These are phyloP conservation scores for Quercus wislizeni DNA, from an alignment of 306 rosid species.

Conservation along the genomic window DNA sequence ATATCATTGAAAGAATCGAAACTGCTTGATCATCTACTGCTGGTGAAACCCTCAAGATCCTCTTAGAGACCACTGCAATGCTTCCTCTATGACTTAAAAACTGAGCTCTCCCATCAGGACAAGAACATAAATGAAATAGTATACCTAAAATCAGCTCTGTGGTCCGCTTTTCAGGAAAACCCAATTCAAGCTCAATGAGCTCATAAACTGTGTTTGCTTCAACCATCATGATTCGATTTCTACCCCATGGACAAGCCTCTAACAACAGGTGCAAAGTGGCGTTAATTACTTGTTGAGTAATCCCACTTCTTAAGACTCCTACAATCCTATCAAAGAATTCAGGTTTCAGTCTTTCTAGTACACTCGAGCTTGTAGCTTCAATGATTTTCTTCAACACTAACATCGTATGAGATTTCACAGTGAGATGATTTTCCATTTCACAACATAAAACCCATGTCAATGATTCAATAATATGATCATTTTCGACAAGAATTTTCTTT, in stretches of 20 bases:
- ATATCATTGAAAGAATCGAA: slow-evolving; percentile 40
- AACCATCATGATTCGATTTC: slow-evolving; percentile 44
- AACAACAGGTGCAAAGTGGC: slow-evolving; percentile 45
- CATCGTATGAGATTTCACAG: slow-evolving; percentile 35
- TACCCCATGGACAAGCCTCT: slow-evolving; percentile 25
- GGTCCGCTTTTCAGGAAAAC: slow-evolving; percentile 29
- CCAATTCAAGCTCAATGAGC: slow-evolving; percentile 48
- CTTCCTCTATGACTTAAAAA: slow-evolving; percentile 52
- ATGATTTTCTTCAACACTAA: slow-evolving; percentile 34
- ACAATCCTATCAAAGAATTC: slow-evolving; percentile 38
- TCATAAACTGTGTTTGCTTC: slow-evolving; percentile 43
- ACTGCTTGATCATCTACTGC: slow-evolving; percentile 50
- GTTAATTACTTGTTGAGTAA: slow-evolving; percentile 39
- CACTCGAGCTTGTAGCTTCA: slow-evolving; percentile 13
- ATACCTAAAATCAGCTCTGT: slow-evolving; percentile 46
- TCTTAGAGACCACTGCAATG: slow-evolving; percentile 40
- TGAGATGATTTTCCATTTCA: slow-evolving; percentile 12
- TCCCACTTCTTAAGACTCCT: slow-evolving; percentile 18
- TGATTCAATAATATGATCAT: slow-evolving; percentile 29
- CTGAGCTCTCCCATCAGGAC: slow-evolving; percentile 66
- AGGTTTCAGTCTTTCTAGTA: slow-evolving; percentile 29
- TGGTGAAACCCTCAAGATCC: slow-evolving; percentile 46
- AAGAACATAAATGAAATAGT: slow-evolving; percentile 47
- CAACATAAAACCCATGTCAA: slow-evolving; percentile 43
- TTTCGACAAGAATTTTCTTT: slow-evolving; percentile 16